Base-by-base conservation (phyloP, 495 filamentous ascomycete genomes). In the Penicillium pancosmium region DNA sequence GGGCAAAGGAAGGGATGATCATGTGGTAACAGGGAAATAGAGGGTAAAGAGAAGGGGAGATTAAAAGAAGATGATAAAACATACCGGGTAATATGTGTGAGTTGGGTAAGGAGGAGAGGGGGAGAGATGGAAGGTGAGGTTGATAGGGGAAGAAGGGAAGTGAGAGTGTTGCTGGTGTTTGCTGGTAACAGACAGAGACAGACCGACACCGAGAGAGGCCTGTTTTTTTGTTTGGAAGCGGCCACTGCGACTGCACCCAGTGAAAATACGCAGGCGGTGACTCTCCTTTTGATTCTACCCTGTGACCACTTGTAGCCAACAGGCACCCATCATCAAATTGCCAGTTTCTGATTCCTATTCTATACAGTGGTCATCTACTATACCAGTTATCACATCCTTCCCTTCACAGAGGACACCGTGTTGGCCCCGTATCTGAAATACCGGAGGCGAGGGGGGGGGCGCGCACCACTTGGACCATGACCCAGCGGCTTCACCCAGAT, bases 351-450 rank as follows among this genome's bases (percentile, higher is more conserved):
- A 31, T 31, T 38, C 36, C 47, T 25, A 11, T 25, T 4, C 31
- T 48, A 43, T 38, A 56, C 31, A 52, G 4, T 25, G 11, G 18
- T 54, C 36, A 12, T 40, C 16, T 25, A n/a, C 16, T 19, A 16
- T 47, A 23, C 16, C 16, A 47, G 23, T 19, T 3, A 11, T 19
- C 23, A 50, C 21, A 12, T 16, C 21, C 12, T 18, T 50, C 4
- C 11, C 21, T 12, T 8, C 47, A 53, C 70, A 75, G 60, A 79
- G 77, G 77, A 78, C 77, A 79, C 77, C 52, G 75, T 79, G 77
- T 79, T 38, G 75, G 70, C 61, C 61, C 59, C 57, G 68, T 65
- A 65, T 52, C 8, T 33, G 41, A 56, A 60, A 56, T 68, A 68
- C 62, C 49, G 19, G 27, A 61, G 49, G 62, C 61, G 53, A 59